Conservation (phyloP, 768 basidiomycete genomes). For the Mrakia gelida region DNA sequence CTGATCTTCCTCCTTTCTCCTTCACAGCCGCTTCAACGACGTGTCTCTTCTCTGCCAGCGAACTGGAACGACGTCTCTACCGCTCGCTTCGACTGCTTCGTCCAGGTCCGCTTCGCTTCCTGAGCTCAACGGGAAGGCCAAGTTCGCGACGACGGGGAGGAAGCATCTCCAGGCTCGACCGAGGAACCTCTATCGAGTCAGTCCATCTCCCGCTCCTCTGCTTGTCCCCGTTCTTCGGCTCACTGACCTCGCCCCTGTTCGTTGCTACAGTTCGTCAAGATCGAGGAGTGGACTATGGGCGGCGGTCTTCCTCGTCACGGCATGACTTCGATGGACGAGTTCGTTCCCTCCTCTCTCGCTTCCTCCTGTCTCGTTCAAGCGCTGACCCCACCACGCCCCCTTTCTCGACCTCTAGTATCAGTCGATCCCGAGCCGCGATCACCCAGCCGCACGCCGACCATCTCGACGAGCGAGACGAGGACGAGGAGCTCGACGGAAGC, state of each 20-base stretch:
- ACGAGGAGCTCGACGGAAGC: slow-evolving; percentile 62
- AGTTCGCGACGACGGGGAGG: slow-evolving; percentile 76
- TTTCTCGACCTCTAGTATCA: slow-evolving; percentile 41
- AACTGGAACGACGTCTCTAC: slow-evolving; percentile 69
- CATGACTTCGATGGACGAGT: slow-evolving; percentile 75
- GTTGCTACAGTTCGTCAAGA: slow-evolving; percentile 64
- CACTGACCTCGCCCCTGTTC: not conserved
- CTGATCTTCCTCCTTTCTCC: not conserved
- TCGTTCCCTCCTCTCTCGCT: slow-evolving; percentile 43
- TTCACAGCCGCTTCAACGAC: slow-evolving; percentile 73
- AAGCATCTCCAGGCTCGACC: slow-evolving; percentile 72
- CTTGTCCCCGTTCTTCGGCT: not conserved
- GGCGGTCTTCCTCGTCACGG: slow-evolving; percentile 31
- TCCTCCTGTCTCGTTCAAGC: not conserved
- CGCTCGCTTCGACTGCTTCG: slow-evolving; percentile 57
- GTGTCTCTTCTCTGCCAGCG: slow-evolving; percentile 88
- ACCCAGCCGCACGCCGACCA: slow-evolving; percentile 62
- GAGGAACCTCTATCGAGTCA: slow-evolving; percentile 75
- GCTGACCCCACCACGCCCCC: slow-evolving; percentile 10
- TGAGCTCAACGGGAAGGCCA: slow-evolving; percentile 76
- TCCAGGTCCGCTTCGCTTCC: slow-evolving; percentile 54
- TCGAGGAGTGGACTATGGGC: slow-evolving; percentile 45
- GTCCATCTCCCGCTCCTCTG: not conserved
- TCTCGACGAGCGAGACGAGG: slow-evolving; percentile 52
- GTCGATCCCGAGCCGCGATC: slow-evolving; percentile 58